phyloP scores from a whole-genome alignment of 129 eudicot genomes.

The Helichrysum umbraculigerum region DNA sequence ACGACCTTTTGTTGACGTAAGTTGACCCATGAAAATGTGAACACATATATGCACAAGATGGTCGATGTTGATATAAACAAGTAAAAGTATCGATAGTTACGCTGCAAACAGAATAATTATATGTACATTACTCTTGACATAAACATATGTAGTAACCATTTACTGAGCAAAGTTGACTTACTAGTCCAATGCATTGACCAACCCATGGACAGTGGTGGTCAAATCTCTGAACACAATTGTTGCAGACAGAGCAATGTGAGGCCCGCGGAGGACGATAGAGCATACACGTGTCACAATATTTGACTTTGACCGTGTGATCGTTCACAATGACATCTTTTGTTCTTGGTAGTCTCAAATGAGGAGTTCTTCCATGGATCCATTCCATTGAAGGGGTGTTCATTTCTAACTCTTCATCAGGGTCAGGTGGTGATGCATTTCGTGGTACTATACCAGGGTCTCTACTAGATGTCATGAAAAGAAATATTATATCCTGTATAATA shows the following conservation, averaged over 20 bases:
- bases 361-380: slow-evolving; percentile 77
- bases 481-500: slow-evolving; percentile 60
- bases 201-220: slow-evolving; percentile 99
- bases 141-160: not conserved
- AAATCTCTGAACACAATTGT: slow-evolving; percentile 86
- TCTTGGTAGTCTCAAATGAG: slow-evolving; percentile 70
- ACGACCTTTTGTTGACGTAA: slow-evolving; percentile 33
- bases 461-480: slow-evolving; percentile 81
- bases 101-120: slow-evolving; percentile 52
- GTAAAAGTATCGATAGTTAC: slow-evolving; percentile 93
- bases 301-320: slow-evolving; percentile 73
- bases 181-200: slow-evolving; percentile 98
- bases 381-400: slow-evolving; percentile 80
- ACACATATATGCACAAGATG: slow-evolving; percentile 78
- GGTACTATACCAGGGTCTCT: slow-evolving; percentile 98
- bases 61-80: slow-evolving; percentile 89
- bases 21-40: slow-evolving; percentile 64
- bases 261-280: slow-evolving; percentile 96
- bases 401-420: slow-evolving; percentile 53
- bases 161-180: slow-evolving; percentile 39
- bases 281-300: slow-evolving; percentile 91
- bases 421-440: slow-evolving; percentile 77
- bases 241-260: slow-evolving; percentile 96
- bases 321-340: slow-evolving; percentile 68
- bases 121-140: not conserved